phyloP scores from a whole-genome alignment of 2,329 filamentous ascomycete species.

The Sarocladium strictum region DNA sequence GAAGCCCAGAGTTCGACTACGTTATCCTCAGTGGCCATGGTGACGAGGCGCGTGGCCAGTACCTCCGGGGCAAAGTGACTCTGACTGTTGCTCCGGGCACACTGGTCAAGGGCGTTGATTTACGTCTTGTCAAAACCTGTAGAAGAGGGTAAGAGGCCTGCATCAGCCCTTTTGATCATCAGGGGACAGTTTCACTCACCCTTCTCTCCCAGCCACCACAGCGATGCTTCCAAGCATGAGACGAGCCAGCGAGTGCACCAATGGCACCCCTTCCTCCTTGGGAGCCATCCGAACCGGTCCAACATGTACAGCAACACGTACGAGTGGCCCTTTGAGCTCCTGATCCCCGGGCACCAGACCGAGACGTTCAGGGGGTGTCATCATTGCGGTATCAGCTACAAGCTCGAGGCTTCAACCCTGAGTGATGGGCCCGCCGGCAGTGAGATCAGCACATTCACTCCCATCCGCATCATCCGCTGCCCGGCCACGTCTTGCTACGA shows the following conservation, averaged over 20 bases:
- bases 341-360: neutral
- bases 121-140: neutral
- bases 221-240: neutral
- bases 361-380: constrained; percentile 8
- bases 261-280: constrained; percentile 7
- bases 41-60: constrained; percentile 5
- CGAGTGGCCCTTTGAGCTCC: constrained; percentile 10
- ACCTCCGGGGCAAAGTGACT: constrained; percentile 5
- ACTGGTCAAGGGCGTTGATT: neutral
- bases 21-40: constrained; percentile 8
- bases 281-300: neutral
- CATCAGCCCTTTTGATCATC: neutral
- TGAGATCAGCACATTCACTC: neutral
- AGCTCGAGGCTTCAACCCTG: constrained; percentile 2
- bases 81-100: neutral
- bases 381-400: constrained; percentile 5
- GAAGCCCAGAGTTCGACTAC: constrained; percentile 3
- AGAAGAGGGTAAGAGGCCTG: neutral
- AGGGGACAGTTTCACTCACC: neutral
- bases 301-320: neutral
- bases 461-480: constrained; percentile 5
- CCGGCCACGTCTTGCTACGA: constrained; percentile 7
- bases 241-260: neutral
- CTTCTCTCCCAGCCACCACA: neutral
- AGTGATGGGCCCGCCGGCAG: neutral